Base-by-base conservation (phyloP, 2,329 filamentous ascomycete genomes). In the Paraphaeosphaeria sporulosa region DNA sequence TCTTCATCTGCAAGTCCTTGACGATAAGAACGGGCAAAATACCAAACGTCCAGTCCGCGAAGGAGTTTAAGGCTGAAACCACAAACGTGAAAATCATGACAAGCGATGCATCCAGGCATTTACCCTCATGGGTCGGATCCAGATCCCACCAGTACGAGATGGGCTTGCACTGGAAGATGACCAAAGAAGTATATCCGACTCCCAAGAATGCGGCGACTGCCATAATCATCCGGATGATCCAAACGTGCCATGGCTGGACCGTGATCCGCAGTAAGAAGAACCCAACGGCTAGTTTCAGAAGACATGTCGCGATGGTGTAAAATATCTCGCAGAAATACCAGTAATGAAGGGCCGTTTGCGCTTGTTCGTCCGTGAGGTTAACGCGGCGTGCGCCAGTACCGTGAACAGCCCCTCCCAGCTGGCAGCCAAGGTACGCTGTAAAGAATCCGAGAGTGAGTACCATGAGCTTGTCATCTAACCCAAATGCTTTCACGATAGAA, bases 311-410 rank as follows among this genome's bases (percentile, higher is more conserved):
- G 57, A 83, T 72, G 21, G 81, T 80, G 69, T 86, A 86, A 66
- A 81, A 83, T 30, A 83, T 75, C 64, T 86, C 84, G 65, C 83
- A 84, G 42, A 86, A 80, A 77, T 80, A 86, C 84, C 84, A 87
- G 64, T 69, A 78, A 64, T 71, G 65, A 6, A 76, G 60, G 17
- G 71, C 73, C 19, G 47, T 71, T 58, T 73, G 56, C 3, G 69
- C 71, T n/a, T 55, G 61, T 19, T 62, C 63, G 32, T 71, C 68
- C 8, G 71, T 67, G 32, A 81, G 67, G 8, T 75, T 65, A 27
- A 61, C 58, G 3, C 77, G 67, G 49, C 70, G 74, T 59, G 71
- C 64, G 38, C 78, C 78, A 8, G 75, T 77, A 32, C 79, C 79
- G 59, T 80, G 72, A 17, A 68, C 54, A 8, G 78, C 70, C 27